Conservation (phyloP, 306 rosid genomes). For the Myrica gale region DNA sequence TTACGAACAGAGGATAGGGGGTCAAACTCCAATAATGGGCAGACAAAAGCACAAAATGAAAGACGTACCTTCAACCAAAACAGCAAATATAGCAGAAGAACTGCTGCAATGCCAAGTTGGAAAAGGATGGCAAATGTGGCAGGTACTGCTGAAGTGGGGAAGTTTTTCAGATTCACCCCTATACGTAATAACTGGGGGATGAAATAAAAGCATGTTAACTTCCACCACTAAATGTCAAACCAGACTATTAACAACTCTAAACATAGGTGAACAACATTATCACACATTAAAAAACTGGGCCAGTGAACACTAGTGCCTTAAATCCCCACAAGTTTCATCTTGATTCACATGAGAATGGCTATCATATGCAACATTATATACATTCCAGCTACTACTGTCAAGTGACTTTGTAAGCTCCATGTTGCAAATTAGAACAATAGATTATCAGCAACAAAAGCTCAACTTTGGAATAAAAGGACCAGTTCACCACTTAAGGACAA, state of each 20-base stretch:
- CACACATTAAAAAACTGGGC: neutral
- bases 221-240: slow-evolving; percentile 6
- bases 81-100: slow-evolving; percentile 71
- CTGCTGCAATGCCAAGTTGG: slow-evolving; percentile 73
- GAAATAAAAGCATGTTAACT: slow-evolving; percentile 23
- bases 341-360: slow-evolving; percentile 3
- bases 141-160: slow-evolving; percentile 66
- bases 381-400: neutral
- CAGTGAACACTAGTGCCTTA: slow-evolving; percentile 15
- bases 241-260: slow-evolving; percentile 12
- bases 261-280: neutral
- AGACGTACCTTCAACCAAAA: slow-evolving; percentile 94
- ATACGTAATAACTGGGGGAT: slow-evolving; percentile 59
- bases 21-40: neutral
- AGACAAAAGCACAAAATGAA: neutral
- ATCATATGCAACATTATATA: neutral
- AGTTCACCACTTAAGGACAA: neutral
- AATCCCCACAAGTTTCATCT: neutral
- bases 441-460: neutral
- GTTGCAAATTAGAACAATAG: neutral
- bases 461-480: neutral
- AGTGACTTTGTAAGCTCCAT: neutral
- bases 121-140: slow-evolving; percentile 66
- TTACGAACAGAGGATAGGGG: neutral
- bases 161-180: slow-evolving; percentile 86